A percentile compares a stretch with the other conserved stretches of the same genome.
These are phyloP conservation scores for Ogataea trehaloabstinens DNA, from an alignment of 805 yeast genomes.

Conservation along the genomic window DNA sequence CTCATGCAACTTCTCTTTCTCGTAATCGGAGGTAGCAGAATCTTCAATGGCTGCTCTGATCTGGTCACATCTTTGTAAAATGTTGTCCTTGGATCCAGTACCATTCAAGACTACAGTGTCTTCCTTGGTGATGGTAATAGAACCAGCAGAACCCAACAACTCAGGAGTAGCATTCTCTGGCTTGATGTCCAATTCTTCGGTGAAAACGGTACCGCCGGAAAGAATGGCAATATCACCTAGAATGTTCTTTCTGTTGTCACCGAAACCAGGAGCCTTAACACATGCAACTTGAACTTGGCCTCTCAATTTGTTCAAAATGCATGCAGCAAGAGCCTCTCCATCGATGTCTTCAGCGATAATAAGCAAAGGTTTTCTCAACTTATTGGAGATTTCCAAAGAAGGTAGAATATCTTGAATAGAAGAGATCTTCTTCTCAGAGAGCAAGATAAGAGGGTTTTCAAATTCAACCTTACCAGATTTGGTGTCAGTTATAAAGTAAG, in stretches of 20 bases:
- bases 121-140: slow-evolving; percentile 90
- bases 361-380: slow-evolving; percentile 87
- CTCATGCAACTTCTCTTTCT: slow-evolving; percentile 94
- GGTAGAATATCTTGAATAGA: slow-evolving; percentile 90
- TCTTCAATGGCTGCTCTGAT: slow-evolving; percentile 80
- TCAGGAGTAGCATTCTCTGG: slow-evolving; percentile 93
- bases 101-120: slow-evolving; percentile 95
- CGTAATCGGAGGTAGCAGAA: slow-evolving; percentile 80
- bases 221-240: slow-evolving; percentile 93
- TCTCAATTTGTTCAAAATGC: slow-evolving; percentile 93
- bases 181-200: slow-evolving; percentile 93
- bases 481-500: slow-evolving; percentile 93
- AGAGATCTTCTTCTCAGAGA: slow-evolving; percentile 90
- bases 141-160: slow-evolving; percentile 86
- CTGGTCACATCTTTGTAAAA: slow-evolving; percentile 88
- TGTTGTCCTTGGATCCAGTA: slow-evolving; percentile 78
- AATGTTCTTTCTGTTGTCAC: slow-evolving; percentile 96
- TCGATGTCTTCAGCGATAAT: slow-evolving; percentile 95
- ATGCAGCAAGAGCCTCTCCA: slow-evolving; percentile 98
- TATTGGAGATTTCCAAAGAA: slow-evolving; percentile 88
- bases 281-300: slow-evolving; percentile 98
- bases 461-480: slow-evolving; percentile 92
- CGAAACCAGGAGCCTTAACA: slow-evolving; percentile 98
- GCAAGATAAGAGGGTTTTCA: slow-evolving; percentile 84
- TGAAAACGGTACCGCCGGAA: slow-evolving; percentile 88